phyloP scores from a whole-genome alignment of 768 basidiomycete species.

The Tremella mesenterica region DNA sequence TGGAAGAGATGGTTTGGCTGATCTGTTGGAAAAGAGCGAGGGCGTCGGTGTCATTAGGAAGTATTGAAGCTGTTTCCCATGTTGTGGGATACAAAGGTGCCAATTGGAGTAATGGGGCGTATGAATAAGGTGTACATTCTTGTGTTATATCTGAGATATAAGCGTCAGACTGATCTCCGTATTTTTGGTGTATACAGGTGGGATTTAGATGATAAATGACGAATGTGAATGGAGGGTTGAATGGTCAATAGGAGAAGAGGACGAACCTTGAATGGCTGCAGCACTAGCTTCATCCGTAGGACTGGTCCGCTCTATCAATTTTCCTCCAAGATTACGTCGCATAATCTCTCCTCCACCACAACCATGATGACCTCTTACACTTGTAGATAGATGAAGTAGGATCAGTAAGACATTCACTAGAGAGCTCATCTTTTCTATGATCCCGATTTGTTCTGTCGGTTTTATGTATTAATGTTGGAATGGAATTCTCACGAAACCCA shows the following conservation, averaged over 20 bases:
- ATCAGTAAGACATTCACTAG: no score
- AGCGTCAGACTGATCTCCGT: not conserved
- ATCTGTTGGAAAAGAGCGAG: conserved; percentile 31
- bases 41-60: conserved; percentile 39
- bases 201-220: not conserved
- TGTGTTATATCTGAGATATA: conserved; percentile 16
- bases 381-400: not conserved
- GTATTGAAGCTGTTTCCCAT: conserved; percentile 38
- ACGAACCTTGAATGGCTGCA: conserved; percentile 21
- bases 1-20: conserved; percentile 31
- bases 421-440: no score
- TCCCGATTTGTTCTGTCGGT: no score
- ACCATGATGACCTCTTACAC: conserved; percentile 13
- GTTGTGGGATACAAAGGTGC: conserved; percentile 33
- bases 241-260: not conserved
- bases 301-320: conserved; percentile 1
- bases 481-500: no score
- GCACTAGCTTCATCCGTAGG: conserved; percentile 22
- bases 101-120: conserved; percentile 22
- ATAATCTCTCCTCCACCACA: conserved; percentile 31
- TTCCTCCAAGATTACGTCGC: conserved; percentile 26
- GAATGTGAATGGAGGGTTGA: not conserved
- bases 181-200: not conserved
- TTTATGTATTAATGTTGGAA: no score
- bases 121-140: conserved; percentile 43